Evolutionary conservation across 371 early-diverging fungal genomes (phyloP), one percentile per base, ranked within the genome.

Genomic region (Mucor velutinosus): DNA sequence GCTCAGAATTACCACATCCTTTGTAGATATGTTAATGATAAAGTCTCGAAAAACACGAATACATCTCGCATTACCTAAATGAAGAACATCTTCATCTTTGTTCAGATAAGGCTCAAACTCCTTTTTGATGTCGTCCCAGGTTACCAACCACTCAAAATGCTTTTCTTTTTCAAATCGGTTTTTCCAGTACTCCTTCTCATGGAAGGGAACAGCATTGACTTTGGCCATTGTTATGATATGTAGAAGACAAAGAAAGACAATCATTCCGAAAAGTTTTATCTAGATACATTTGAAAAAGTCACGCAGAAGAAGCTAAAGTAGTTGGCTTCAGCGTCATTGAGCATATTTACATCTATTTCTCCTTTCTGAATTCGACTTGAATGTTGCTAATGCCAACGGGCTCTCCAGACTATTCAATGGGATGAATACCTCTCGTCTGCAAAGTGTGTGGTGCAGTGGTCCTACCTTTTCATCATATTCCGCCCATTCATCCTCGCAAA

Each of bases 381-480:
- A 84, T 82, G 43, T 65, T 65, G 33, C 71, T 71, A 32, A 84
- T 81, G 35, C 71, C 80, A 51, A 84, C 85, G 39, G 85, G 85
- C 62, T 82, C 71, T 49, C 74, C 78, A 53, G 75, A 67, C 85
- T 84, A 69, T 27, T 12, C 14, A 53, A 25, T 15, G 6, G 17
- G 4, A 53, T 25, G 15, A 53, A 15, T 53, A 53, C 14, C 23
- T 15, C 25, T 0, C 23, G 27, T 4, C 3, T 53, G 10, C 0
- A 11, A 53, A 7, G 14, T 14, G 3, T 53, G 12, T 6, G 6
- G 25, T 12, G 17, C n/a, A 10, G 10, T 59, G 29, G 30, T 12
- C 32, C 59, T 76, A 88, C 88, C 81, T 90, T 91, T 69, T 94
- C 95, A 75, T 94, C 95, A 71, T 97, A 97, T 29, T 95, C 97